Base-by-base conservation (phyloP, 192 early-diverging fungal genomes). In the Linnemannia hyalina region DNA sequence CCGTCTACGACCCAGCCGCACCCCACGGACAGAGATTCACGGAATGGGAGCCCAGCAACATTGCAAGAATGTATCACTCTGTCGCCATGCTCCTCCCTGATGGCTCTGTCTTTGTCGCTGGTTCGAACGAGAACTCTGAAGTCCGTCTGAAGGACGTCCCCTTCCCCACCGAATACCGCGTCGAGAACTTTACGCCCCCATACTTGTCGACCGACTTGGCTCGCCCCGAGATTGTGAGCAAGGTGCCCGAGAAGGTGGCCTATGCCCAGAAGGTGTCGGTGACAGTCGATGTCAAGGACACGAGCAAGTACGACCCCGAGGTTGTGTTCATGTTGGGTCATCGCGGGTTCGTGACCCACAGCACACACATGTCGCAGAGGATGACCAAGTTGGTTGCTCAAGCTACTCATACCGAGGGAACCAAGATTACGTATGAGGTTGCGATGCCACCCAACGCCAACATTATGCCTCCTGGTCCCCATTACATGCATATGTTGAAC, bases 31-130 rank as follows among this genome's bases (percentile, higher is more conserved):
- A 83, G 7, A 71, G 90, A 13, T 90, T 92, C 83, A 89, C 81
- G 0, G 72, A 81, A 10, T 83, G 84, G 75, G 73, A 49, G 6
- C 52, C 84, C 16, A 91, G 92, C 8, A 83, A 91, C 70, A 93
- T 94, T 70, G 74, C 92, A 6, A 78, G 94, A 36, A 90, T 95
- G 88, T 95, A 95, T 83, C 94, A 95, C 76, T 93, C 93, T n/a
- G 88, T 89, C 10, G 88, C 91, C 8, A 77, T 88, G 73, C 74
- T 88, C 2, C 36, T 91, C 6, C 90, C 92, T 11, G 88, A 87
- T 46, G 88, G 74, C 47, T 77, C 78, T 70, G 80, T 90, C 57
- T 84, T 88, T 76, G 81, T 88, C 42, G 65, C 87, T n/a, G 89
- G 89, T 29, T 81, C 82, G 36, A 90, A 88, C 54, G 80, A 85